A percentile compares a stretch with the other conserved stretches of the same genome.
These are phyloP conservation scores for Neopestalotiopsis sp. DNA, from an alignment of 2,329 filamentous ascomycete species.

Conservation along the genomic window DNA sequence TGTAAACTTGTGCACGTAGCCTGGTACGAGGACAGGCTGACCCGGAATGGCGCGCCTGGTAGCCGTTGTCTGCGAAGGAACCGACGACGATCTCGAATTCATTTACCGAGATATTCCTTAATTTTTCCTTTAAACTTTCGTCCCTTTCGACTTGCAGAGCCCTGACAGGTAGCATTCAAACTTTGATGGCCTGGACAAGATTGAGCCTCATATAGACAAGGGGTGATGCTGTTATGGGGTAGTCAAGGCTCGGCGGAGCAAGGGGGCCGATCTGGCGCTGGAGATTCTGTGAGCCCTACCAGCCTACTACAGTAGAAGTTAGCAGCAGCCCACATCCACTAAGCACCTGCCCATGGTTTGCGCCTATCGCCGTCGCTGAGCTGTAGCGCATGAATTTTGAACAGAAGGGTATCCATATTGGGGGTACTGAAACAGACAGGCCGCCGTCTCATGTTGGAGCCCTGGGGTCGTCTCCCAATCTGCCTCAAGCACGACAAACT, in stretches of 20 bases:
- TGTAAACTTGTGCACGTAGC: neutral
- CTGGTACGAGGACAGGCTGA: neutral
- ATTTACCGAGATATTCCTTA: neutral
- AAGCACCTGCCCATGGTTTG: neutral
- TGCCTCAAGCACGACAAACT: neutral
- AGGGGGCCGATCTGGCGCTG: neutral
- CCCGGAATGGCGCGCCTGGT: neutral
- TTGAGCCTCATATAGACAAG: slow-evolving; percentile 11
- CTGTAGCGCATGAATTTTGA: slow-evolving; percentile 15
- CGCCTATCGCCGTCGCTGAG: slow-evolving; percentile 10
- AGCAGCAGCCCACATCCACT: too few relatives aligned
- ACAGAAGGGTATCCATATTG: neutral
- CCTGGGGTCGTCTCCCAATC: neutral
- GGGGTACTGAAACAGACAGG: slow-evolving; percentile 15
- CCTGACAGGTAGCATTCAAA: neutral
- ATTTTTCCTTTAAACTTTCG: neutral
- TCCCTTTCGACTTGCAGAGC: neutral
- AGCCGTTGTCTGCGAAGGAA: neutral
- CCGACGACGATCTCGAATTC: neutral
- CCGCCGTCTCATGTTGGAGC: slow-evolving; percentile 14
- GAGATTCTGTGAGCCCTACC: too few relatives aligned
- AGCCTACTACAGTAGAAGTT: too few relatives aligned
- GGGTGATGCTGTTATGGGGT: neutral
- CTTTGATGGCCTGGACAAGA: neutral
- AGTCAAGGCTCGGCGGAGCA: neutral